Base-by-base conservation (phyloP, 441 rosid species). In the Gossypium laxum region DNA sequence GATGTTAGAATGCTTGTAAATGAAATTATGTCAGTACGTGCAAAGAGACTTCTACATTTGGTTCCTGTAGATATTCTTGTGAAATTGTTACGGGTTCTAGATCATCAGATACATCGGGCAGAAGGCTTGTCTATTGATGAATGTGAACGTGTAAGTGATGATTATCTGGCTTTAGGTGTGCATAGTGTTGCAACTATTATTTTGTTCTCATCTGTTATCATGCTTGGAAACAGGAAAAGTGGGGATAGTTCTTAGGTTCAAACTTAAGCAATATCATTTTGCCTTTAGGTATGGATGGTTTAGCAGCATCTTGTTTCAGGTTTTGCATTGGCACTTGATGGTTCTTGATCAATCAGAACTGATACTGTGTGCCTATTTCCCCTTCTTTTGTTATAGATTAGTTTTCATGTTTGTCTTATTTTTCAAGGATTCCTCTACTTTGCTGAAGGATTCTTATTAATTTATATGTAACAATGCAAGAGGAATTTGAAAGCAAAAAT, bases 91-190 rank as follows among this genome's bases (percentile, higher is more conserved):
- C 84, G 75, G 76, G 84, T 89, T 77, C 85, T 95, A 41, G 99
- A 95, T 84, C 90, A 87, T 82, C 99, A 95, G 79, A 95, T 95
- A 79, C 99, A 95, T 84, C 88, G 91, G 73, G 99, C 98, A 67
- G 98, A 92, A 82, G 99, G 99, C 71, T 82, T 92, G 72, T 87
- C 97, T 12, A 61, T 92, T 50, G 83, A 80, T 79, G 92, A 83
- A 68, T 83, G 69, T 75, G 93, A 91, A 45, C 86, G 82, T 77
- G 99, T 95, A 81, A 89, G 94, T 89, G 59, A 74, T 17, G 34
- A 7, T 58, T 55, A 7, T 70, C 28, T 58, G 48, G 0, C 56
- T 76, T 47, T n/a, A 45, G 15, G 28, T 5, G 4, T 70, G 47
- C 67, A 34, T 52, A 26, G 6, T 56, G 67, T 59, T 65, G 72